Evolutionary conservation across 148 eudicot species (phyloP).

Genomic region (Amaranthus palmeri): DNA sequence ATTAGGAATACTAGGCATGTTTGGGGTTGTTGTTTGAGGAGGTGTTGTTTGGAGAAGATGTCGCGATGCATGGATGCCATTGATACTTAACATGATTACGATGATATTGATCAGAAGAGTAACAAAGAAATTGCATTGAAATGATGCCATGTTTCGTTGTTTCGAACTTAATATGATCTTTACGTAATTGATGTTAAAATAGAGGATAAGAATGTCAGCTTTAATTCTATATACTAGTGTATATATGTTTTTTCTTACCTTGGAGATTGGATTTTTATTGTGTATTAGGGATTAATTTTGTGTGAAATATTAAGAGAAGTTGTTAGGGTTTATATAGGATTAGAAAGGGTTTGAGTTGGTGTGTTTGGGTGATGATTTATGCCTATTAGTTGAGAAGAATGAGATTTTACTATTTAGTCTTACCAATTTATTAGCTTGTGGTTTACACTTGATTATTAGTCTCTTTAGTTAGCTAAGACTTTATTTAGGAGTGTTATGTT

Average conservation of each 20-base stretch:
- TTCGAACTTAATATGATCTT: no score
- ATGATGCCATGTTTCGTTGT: background rate
- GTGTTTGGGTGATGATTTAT: background rate
- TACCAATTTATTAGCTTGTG: background rate
- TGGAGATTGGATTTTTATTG: background rate
- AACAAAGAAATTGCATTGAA: background rate
- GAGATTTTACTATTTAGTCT: background rate
- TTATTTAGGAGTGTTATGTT: no score
- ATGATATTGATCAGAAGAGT: background rate
- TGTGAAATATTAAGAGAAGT: background rate
- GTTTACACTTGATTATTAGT: background rate
- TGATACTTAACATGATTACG: background rate
- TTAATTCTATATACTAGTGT: background rate
- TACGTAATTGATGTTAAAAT: no score
- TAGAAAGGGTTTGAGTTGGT: background rate
- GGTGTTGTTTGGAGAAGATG: background rate
- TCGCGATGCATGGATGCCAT: background rate
- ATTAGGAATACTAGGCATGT: background rate
- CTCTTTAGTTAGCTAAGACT: background rate
- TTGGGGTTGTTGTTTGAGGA: background rate
- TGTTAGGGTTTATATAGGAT: background rate
- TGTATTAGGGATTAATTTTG: background rate
- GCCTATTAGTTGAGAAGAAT: conserved; percentile 9
- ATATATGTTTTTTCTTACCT: background rate
- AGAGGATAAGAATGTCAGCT: no score